Conservation (phyloP, 2,329 filamentous ascomycete genomes). For the Aspergillus brunneoviolaceus region DNA sequence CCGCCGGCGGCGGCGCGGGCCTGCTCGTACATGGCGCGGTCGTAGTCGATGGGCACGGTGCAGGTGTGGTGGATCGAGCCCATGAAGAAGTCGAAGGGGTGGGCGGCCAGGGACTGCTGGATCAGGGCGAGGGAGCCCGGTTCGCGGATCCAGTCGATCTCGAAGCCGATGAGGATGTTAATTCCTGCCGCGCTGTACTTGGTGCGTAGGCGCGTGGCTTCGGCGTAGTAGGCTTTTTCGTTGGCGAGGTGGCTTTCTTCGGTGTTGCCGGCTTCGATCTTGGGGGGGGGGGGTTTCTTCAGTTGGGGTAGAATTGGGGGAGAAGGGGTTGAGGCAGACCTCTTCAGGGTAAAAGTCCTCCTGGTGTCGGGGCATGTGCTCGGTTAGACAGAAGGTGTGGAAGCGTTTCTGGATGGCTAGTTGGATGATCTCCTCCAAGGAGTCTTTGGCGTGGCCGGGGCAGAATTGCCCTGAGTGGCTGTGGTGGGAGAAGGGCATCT, state of each 20-base stretch:
- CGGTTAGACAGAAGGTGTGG: slow-evolving; percentile 81
- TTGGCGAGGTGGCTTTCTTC: slow-evolving; percentile 46
- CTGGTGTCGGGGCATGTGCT: slow-evolving; percentile 85
- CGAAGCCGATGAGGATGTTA: slow-evolving; percentile 82
- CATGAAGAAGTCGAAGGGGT: slow-evolving; percentile 82
- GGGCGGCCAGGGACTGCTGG: slow-evolving; percentile 55
- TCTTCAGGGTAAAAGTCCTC: slow-evolving; percentile 92
- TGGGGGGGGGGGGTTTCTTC: neutral
- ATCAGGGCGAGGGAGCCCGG: slow-evolving; percentile 63
- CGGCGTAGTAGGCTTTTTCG: slow-evolving; percentile 65
- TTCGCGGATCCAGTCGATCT: slow-evolving; percentile 82
- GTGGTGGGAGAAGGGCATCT: slow-evolving; percentile 96
- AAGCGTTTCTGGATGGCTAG: slow-evolving; percentile 76
- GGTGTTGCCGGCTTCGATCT: slow-evolving; percentile 35
- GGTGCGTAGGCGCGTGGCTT: slow-evolving; percentile 70
- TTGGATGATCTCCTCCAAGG: slow-evolving; percentile 78
- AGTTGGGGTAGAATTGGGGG: slow-evolving; percentile 1
- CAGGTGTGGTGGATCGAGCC: slow-evolving; percentile 90
- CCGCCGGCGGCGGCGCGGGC: slow-evolving; percentile 60
- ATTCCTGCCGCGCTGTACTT: slow-evolving; percentile 68
- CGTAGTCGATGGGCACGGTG: slow-evolving; percentile 85
- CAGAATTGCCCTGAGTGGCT: slow-evolving; percentile 98
- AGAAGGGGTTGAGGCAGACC: slow-evolving; percentile 42
- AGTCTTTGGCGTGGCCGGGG: slow-evolving; percentile 79
- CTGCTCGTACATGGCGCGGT: slow-evolving; percentile 63